Evolutionary conservation across 106 monocot genomes (phyloP), one percentile per base, ranked within the genome.

Genomic region (Allium sativum): DNA sequence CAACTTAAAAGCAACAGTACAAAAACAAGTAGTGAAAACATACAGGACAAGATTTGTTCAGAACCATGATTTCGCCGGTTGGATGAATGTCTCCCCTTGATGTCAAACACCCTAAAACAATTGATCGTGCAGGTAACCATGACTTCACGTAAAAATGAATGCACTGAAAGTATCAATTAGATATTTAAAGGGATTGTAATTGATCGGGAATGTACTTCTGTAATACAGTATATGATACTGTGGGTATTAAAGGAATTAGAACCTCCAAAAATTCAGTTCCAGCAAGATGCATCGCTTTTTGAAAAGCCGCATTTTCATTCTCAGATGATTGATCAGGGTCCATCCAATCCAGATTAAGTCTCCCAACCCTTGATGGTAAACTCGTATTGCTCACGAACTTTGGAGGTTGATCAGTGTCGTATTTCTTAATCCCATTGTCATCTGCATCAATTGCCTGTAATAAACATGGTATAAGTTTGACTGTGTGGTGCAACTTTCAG

Each of bases 341-440:
- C 51, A 67, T 78, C 96, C 96, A 98, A 56, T 98, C 82, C 72
- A 84, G 71, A 66, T 98, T 98, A 42, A 92, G 76, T 46, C 82
- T 81, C 4, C 80, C 79, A 70, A 98, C 82, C 56, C 96, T 66
- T 47, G 91, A 88, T 60, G 96, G 88, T 62, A 98, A 74, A 64
- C 74, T 55, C 40, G 91, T 88, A 61, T 91, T 85, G 45, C 77
- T 92, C 48, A 98, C 82, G 51, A 88, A 98, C 61, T 77, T 98
- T 48, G 91, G 82, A 48, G 87, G 82, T 52, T 78, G 82, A 47
- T 98, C 91, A 7, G 91, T 85, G 44, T 88, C 88, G 52, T 76
- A 91, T 61, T 85, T 81, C 64, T 81, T 91, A 62, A 98, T 76
- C n/a, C 96, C 96, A 66, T 98, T 98, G 72, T 98, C 96, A 72